Conservation (phyloP, 768 basidiomycete genomes). For the Serendipita sp. region DNA sequence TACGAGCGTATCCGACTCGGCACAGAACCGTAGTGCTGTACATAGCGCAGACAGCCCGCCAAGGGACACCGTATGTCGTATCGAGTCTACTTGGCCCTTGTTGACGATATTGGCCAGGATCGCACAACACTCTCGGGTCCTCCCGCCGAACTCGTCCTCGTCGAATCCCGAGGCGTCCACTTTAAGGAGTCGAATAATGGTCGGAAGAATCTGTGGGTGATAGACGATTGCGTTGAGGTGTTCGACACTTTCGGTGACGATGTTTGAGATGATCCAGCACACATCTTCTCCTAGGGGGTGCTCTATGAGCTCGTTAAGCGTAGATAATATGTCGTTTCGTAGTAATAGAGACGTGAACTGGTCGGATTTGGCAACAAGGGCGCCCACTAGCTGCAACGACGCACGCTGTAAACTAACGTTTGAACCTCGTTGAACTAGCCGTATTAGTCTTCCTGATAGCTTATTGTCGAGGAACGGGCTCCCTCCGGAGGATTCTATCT, state of each 20-base stretch:
- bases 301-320: constrained; percentile 1
- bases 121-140: not conserved
- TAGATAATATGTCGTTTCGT: not conserved
- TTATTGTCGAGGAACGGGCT: not conserved
- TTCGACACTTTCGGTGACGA: not conserved
- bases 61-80: not conserved
- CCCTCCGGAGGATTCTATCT: not conserved
- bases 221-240: not conserved
- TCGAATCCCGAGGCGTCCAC: not conserved
- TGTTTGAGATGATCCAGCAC: constrained; percentile 3
- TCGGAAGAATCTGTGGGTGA: constrained; percentile 2
- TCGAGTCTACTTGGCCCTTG: constrained; percentile 1
- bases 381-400: not conserved
- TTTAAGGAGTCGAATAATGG: not conserved
- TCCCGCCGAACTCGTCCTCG: not conserved
- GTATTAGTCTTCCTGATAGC: not conserved
- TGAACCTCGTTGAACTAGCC: not conserved
- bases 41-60: not conserved
- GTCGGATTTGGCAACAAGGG: not conserved
- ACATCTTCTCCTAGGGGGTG: constrained; percentile 4
- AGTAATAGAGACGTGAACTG: not conserved
- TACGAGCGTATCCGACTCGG: not conserved
- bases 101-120: not conserved
- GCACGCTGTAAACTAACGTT: not conserved
- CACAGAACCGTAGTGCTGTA: not conserved